These are phyloP conservation scores for Raddia distichophylla DNA, from an alignment of 176 grass and related monocot species.

Conservation along the genomic window DNA sequence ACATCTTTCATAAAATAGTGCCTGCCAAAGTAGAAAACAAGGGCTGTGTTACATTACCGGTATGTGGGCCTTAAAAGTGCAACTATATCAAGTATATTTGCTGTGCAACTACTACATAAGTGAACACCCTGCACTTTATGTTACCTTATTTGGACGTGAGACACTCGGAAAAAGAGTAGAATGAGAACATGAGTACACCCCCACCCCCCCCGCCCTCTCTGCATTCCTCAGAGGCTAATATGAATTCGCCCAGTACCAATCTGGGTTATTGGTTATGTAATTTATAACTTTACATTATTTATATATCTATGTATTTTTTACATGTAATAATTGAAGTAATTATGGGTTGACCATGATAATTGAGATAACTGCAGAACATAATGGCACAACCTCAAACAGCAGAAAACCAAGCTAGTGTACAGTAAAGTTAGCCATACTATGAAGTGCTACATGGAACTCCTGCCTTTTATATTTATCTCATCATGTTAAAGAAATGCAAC, in stretches of 20 bases:
- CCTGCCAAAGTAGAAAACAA: constrained; percentile 51
- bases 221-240: constrained; percentile 12
- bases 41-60: background rate
- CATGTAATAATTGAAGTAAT: background rate
- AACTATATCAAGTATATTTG: constrained; percentile 29
- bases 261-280: constrained; percentile 10
- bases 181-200: background rate
- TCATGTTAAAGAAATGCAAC: background rate
- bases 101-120: constrained; percentile 4
- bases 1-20: constrained; percentile 93
- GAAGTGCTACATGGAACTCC: too few species aligned
- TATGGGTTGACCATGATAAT: background rate
- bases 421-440: background rate
- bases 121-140: constrained; percentile 10
- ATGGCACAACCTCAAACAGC: background rate
- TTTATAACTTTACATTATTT: background rate
- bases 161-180: constrained; percentile 8
- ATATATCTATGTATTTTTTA: background rate
- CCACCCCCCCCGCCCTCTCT: too few species aligned
- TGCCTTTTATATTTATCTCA: background rate
- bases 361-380: constrained; percentile 11
- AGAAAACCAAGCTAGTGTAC: constrained; percentile 12
- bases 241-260: background rate
- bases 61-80: background rate
- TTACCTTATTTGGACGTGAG: background rate